These are phyloP conservation scores for Aspergillus saccharolyticus DNA, from an alignment of 495 filamentous ascomycete genomes.

Conservation along the genomic window DNA sequence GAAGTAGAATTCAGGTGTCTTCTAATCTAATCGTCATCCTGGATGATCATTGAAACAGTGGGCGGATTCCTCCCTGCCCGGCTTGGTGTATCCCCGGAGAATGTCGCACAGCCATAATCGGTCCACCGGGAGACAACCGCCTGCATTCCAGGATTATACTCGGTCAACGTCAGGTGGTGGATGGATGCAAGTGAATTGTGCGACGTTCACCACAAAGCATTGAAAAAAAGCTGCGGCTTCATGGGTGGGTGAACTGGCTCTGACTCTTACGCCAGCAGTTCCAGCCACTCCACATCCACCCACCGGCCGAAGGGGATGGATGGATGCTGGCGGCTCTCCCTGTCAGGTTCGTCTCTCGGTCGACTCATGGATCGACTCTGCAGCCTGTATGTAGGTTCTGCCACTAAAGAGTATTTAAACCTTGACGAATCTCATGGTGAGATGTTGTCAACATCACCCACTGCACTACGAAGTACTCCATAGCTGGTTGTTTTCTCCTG, in stretches of 20 bases:
- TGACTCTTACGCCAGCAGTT: background rate
- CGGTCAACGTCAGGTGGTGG: background rate
- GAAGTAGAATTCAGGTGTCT: background rate
- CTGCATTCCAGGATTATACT: constrained; percentile 4
- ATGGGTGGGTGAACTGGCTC: background rate
- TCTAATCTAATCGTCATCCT: background rate
- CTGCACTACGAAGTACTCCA: background rate
- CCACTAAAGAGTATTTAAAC: background rate
- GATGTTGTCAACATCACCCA: background rate
- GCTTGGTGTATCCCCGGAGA: constrained; percentile 2
- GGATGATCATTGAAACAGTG: constrained; percentile 3
- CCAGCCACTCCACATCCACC: background rate
- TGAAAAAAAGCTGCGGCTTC: background rate
- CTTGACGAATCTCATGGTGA: background rate
- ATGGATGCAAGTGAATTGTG: background rate
- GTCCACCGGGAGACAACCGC: constrained; percentile 8
- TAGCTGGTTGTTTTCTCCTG: background rate
- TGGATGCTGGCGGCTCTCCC: too few relatives aligned
- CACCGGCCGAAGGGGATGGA: background rate
- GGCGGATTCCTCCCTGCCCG: constrained; percentile 1
- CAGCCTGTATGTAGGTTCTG: background rate
- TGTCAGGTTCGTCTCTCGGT: background rate
- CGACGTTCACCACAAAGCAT: background rate
- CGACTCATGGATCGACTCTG: constrained; percentile 2
- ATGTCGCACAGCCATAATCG: constrained; percentile 10